phyloP scores from a whole-genome alignment of 352 stramenopile species.

The Globisporangium canariense region DNA sequence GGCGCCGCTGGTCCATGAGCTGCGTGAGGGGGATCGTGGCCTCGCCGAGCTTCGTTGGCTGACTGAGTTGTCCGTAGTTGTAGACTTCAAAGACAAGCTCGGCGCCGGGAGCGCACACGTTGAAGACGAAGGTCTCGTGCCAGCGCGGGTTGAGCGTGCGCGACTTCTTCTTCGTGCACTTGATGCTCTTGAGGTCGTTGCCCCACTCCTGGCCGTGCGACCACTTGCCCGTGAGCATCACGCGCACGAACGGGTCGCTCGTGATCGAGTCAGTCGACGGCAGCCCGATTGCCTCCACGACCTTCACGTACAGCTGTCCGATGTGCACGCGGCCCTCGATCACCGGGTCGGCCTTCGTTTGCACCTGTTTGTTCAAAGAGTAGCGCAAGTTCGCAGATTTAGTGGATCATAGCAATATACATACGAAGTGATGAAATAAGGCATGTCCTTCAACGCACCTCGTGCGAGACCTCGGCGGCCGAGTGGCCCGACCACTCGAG shows the following conservation, averaged over 20 bases:
- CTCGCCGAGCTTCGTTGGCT: slow-evolving; percentile 82
- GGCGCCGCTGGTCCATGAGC: slow-evolving; percentile 82
- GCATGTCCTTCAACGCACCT: not conserved
- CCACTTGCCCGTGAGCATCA: slow-evolving; percentile 84
- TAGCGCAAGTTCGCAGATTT: not conserved
- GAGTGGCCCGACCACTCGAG: slow-evolving; percentile 82
- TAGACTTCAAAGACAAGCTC: slow-evolving; percentile 83
- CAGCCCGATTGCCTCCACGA: slow-evolving; percentile 81
- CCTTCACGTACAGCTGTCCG: slow-evolving; percentile 83
- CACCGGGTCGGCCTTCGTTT: slow-evolving; percentile 70
- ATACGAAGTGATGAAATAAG: no score
- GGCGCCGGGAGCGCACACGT: slow-evolving; percentile 78
- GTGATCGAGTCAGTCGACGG: slow-evolving; percentile 87
- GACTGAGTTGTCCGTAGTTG: slow-evolving; percentile 80
- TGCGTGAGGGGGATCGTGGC: slow-evolving; percentile 65
- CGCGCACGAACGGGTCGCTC: slow-evolving; percentile 80
- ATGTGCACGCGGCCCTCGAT: slow-evolving; percentile 83
- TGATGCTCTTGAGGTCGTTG: slow-evolving; percentile 74
- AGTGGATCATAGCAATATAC: no score
- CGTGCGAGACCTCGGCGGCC: slow-evolving; percentile 43
- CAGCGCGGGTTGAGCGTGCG: slow-evolving; percentile 82
- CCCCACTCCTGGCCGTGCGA: slow-evolving; percentile 84
- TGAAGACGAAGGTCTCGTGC: slow-evolving; percentile 88
- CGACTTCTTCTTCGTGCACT: slow-evolving; percentile 86
- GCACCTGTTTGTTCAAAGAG: slow-evolving; percentile 24